Conservation (phyloP, 306 rosid species). For the Cicer pinnatifidum region DNA sequence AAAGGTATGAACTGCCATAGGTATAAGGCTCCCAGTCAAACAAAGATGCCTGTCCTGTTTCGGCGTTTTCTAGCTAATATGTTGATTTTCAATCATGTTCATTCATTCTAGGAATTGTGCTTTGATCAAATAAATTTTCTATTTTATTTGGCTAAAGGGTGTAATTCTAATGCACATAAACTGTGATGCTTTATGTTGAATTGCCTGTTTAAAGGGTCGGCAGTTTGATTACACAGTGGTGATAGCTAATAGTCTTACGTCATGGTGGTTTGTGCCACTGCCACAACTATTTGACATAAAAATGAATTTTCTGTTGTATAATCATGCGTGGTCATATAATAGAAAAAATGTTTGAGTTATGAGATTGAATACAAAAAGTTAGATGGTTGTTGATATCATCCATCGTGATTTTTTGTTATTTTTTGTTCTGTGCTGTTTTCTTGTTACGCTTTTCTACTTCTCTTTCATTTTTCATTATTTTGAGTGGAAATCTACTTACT, state of each 20-base stretch:
- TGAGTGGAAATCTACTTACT: constrained; percentile 22
- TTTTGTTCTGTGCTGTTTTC: background rate
- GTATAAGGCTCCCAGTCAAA: constrained; percentile 19
- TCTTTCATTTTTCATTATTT: constrained; percentile 36
- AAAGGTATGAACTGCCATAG: constrained; percentile 24
- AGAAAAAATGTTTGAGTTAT: constrained; percentile 9
- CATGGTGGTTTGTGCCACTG: constrained; percentile 35
- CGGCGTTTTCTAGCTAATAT: constrained; percentile 15
- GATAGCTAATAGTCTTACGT: constrained; percentile 13
- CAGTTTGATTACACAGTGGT: constrained; percentile 11
- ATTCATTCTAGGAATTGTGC: constrained; percentile 2
- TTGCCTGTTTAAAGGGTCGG: constrained; percentile 19
- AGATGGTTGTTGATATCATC: constrained; percentile 23
- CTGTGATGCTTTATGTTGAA: constrained; percentile 32
- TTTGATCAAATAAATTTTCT: background rate
- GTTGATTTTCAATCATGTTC: constrained; percentile 25
- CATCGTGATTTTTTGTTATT: background rate
- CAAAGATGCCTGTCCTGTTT: constrained; percentile 17
- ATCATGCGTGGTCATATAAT: constrained; percentile 13
- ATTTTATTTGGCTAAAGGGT: constrained; percentile 34
- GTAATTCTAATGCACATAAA: constrained; percentile 12
- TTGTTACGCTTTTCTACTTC: background rate
- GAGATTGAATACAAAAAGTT: background rate
- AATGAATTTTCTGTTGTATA: constrained; percentile 27
- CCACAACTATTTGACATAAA: constrained; percentile 32